A percentile compares a stretch with the other conserved stretches of the same genome.
Conservation (phyloP, 805 yeast genomes). For the Saturnispora bothae region DNA sequence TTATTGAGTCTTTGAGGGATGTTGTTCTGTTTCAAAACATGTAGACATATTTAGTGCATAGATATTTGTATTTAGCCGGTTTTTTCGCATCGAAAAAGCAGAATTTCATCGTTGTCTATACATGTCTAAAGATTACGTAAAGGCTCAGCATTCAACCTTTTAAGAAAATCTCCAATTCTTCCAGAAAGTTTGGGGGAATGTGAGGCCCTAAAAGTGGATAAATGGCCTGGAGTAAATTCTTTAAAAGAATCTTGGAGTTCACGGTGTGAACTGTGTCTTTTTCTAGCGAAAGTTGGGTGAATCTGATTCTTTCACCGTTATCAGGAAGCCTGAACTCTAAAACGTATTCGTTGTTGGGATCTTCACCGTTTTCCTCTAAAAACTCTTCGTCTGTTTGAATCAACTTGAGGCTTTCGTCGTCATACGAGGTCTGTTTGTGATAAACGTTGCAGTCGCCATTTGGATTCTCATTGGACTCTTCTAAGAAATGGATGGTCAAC, state of each 20-base stretch:
- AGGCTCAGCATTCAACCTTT: not conserved
- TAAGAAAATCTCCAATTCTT: constrained; percentile 22
- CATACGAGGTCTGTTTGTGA: constrained; percentile 32
- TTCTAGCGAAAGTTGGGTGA: constrained; percentile 26
- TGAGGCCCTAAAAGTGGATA: constrained; percentile 26
- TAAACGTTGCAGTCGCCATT: constrained; percentile 48
- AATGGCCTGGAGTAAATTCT: constrained; percentile 6
- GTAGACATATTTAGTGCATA: no score
- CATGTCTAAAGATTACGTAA: not conserved
- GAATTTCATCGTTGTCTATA: no score
- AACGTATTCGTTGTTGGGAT: constrained; percentile 21
- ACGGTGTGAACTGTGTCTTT: constrained; percentile 47
- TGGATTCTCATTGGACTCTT: constrained; percentile 58
- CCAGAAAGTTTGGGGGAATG: constrained; percentile 24
- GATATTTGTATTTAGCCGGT: no score
- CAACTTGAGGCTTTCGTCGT: constrained; percentile 25
- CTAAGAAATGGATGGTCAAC: constrained; percentile 37
- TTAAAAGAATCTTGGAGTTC: constrained; percentile 36
- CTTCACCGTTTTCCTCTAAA: constrained; percentile 14
- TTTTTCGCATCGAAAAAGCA: no score
- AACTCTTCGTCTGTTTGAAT: constrained; percentile 17
- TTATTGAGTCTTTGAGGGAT: no score
- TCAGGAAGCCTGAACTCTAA: constrained; percentile 20
- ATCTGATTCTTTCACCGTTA: constrained; percentile 35
- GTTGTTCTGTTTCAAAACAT: no score